These are phyloP conservation scores for Euphorbia tirucalli DNA, from an alignment of 345 rosid species.

Conservation along the genomic window DNA sequence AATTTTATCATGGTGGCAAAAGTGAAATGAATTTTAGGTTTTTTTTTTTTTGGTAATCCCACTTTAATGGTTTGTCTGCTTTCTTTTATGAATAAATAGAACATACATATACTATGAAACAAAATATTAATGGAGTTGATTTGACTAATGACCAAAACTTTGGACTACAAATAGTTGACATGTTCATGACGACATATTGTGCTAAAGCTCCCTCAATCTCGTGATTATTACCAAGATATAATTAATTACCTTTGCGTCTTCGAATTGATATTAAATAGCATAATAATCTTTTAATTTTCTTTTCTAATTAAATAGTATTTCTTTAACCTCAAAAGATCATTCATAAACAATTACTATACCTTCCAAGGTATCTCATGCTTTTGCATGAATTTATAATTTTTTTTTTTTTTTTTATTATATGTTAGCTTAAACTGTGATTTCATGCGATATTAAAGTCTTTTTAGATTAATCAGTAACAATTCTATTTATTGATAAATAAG, in stretches of 20 bases:
- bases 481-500: too few species aligned
- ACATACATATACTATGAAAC: too few species aligned
- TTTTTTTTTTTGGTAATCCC: too few species aligned
- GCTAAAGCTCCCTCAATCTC: neutral
- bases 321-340: neutral
- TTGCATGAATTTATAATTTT: too few species aligned
- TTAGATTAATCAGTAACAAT: too few species aligned
- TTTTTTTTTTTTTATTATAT: too few species aligned
- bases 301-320: neutral
- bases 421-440: too few species aligned
- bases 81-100: neutral
- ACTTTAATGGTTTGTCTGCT: neutral
- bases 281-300: neutral
- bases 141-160: constrained; percentile 1
- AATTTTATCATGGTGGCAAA: neutral
- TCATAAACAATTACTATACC: neutral
- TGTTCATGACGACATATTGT: neutral
- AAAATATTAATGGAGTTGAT: neutral
- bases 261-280: too few species aligned
- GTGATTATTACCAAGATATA: neutral
- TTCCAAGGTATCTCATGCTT: neutral
- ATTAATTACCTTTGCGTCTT: neutral
- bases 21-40: neutral
- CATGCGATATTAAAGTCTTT: too few species aligned
- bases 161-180: neutral